Conservation (phyloP, 208 protist species). For the Trypanosoma melophagium region DNA sequence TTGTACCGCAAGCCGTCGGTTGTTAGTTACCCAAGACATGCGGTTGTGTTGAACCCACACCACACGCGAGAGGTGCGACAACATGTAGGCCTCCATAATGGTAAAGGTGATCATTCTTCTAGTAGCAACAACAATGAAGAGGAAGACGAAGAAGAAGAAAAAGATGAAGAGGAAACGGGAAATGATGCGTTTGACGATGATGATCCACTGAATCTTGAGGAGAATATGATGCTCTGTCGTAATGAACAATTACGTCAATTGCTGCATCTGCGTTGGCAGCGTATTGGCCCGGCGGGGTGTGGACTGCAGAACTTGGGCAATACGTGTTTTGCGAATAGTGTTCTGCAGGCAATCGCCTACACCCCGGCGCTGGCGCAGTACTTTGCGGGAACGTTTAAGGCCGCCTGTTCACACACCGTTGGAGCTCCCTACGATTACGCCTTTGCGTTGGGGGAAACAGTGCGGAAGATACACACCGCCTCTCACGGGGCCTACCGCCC, state of each 20-base stretch:
- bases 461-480: conserved; percentile 63
- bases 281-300: conserved; percentile 50
- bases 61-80: conserved; percentile 53
- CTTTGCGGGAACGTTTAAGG: conserved; percentile 64
- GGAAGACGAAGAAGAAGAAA: conserved; percentile 12
- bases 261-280: conserved; percentile 67
- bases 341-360: conserved; percentile 86
- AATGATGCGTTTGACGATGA: conserved; percentile 55
- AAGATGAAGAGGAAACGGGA: no score
- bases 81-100: not conserved
- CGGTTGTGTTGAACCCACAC: conserved; percentile 85
- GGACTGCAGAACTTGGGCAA: conserved; percentile 89
- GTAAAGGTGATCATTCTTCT: not conserved
- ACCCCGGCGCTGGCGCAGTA: conserved; percentile 85
- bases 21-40: conserved; percentile 80
- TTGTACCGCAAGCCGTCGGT: conserved; percentile 83
- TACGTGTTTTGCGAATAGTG: conserved; percentile 90
- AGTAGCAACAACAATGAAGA: conserved; percentile 11
- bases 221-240: conserved; percentile 49
- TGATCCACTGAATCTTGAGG: conserved; percentile 61
- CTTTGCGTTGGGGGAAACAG: conserved; percentile 76
- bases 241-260: conserved; percentile 47
- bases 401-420: conserved; percentile 38
- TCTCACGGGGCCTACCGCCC: conserved; percentile 53
- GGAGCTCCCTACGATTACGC: conserved; percentile 80